Evolutionary conservation across 2,329 filamentous ascomycete genomes (phyloP).

Genomic region (Aureobasidium mangrovei): DNA sequence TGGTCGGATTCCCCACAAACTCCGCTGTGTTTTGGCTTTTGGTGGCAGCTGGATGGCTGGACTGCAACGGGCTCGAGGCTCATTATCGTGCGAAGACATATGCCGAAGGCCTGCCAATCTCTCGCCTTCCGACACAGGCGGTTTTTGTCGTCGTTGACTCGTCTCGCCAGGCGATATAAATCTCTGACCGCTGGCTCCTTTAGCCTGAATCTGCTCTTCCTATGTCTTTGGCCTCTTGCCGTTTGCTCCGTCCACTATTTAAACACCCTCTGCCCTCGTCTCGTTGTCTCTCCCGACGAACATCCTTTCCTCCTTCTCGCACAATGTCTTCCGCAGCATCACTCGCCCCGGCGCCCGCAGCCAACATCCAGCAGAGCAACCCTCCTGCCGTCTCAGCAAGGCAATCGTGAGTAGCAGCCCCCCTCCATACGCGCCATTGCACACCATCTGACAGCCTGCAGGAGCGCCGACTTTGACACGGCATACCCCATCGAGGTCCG

Average conservation of each 20-base stretch:
- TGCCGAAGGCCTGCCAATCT: neutral
- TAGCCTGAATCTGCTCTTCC: slow-evolving; percentile 9
- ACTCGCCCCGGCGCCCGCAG: slow-evolving; percentile 21
- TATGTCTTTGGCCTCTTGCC: slow-evolving; percentile 11
- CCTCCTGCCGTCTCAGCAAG: slow-evolving; percentile 27
- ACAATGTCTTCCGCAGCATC: slow-evolving; percentile 29
- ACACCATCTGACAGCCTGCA: slow-evolving; percentile 17
- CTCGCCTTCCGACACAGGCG: slow-evolving; percentile 2
- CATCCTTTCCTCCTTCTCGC: neutral
- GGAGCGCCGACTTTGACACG: slow-evolving; percentile 42
- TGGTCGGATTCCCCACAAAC: neutral
- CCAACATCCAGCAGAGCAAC: slow-evolving; percentile 24
- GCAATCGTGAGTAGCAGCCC: slow-evolving; percentile 19
- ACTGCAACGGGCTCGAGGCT: too few species aligned
- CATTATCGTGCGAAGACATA: slow-evolving; percentile 5
- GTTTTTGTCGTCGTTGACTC: neutral
- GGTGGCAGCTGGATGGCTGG: too few species aligned
- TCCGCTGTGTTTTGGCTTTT: neutral
- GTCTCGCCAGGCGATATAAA: slow-evolving; percentile 7
- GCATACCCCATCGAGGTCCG: slow-evolving; percentile 41
- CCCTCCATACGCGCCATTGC: slow-evolving; percentile 12
- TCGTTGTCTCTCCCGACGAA: neutral
- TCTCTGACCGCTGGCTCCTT: slow-evolving; percentile 8
- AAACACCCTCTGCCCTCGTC: neutral
- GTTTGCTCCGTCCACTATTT: slow-evolving; percentile 4